phyloP scores from a whole-genome alignment of 163 green algal genomes.

The Scenedesmus sp. region DNA sequence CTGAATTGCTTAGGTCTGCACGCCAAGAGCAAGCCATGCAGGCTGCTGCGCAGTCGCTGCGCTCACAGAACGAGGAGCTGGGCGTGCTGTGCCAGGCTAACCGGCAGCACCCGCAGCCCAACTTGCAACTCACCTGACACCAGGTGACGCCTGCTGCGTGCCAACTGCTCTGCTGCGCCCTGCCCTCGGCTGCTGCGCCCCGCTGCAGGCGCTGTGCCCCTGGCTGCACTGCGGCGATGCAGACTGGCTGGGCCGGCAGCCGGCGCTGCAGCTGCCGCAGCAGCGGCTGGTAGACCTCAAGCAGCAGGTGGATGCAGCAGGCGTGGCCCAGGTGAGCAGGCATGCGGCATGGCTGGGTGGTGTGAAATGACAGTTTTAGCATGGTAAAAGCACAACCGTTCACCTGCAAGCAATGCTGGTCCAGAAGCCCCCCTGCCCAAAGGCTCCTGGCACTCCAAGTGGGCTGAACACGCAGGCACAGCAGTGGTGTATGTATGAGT shows the following conservation, averaged over 20 bases:
- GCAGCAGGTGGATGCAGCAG: slow-evolving; percentile 45
- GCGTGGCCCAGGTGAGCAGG: slow-evolving; percentile 28
- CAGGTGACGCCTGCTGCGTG: too few relatives aligned
- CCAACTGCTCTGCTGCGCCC: neutral
- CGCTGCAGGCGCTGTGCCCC: slow-evolving; percentile 8
- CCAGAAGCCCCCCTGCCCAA: neutral
- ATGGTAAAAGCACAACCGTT: too few relatives aligned
- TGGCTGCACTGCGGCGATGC: slow-evolving; percentile 13
- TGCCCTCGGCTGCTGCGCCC: neutral
- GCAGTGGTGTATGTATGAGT: too few relatives aligned
- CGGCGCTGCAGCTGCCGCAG: slow-evolving; percentile 12
- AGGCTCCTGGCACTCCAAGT: neutral
- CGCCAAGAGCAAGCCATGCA: too few relatives aligned
- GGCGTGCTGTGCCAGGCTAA: too few relatives aligned
- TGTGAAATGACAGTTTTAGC: neutral
- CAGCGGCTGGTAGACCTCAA: slow-evolving; percentile 10
- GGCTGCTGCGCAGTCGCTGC: too few relatives aligned
- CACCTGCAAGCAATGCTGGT: neutral
- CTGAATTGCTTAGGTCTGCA: too few relatives aligned
- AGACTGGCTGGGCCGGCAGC: neutral
- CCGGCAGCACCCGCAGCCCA: too few relatives aligned
- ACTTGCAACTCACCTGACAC: too few relatives aligned
- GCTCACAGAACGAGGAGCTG: too few relatives aligned
- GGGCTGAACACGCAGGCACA: too few relatives aligned
- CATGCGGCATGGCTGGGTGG: neutral